Percentiles rank a stretch among this genome's conserved stretches.
Conservation (phyloP, 148 eudicot genomes). For the Nyssa sinensis region DNA sequence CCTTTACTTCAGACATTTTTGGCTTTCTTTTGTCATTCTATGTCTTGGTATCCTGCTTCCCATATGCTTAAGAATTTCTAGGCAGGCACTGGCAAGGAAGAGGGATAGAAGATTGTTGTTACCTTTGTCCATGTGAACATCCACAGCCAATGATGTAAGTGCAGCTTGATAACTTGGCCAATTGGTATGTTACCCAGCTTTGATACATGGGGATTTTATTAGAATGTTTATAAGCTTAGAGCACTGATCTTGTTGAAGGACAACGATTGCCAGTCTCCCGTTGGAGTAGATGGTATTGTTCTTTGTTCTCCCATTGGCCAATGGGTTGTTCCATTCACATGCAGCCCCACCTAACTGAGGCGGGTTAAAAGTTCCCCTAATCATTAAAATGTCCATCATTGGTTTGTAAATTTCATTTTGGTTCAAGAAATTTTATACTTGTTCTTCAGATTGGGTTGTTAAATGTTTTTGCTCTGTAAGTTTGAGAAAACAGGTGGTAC, state of each 20-base stretch:
- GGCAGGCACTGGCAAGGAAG: constrained; percentile 39
- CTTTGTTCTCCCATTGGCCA: constrained; percentile 6
- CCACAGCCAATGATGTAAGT: neutral
- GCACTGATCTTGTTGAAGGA: neutral
- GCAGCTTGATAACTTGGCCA: neutral
- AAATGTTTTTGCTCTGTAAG: neutral
- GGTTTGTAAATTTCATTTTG: neutral
- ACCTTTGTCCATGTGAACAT: constrained; percentile 47
- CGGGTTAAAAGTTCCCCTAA: neutral
- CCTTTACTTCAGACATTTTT: constrained; percentile 37
- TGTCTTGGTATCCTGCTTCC: constrained; percentile 37
- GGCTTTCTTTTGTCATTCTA: constrained; percentile 36
- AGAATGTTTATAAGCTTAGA: constrained; percentile 8
- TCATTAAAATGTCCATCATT: neutral
- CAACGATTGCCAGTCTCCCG: neutral
- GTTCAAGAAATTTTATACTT: neutral
- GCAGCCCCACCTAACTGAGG: neutral
- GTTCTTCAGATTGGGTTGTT: neutral
- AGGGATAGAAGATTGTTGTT: constrained; percentile 36
- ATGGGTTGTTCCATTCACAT: neutral
- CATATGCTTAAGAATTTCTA: constrained; percentile 30
- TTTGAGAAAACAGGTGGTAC: neutral
- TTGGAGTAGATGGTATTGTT: constrained; percentile 12
- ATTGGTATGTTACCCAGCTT: neutral
- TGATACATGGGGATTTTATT: neutral